A percentile compares a stretch with the other conserved stretches of the same genome.
Conservation (phyloP, 441 rosid genomes). For the Erodium chrysanthum region DNA sequence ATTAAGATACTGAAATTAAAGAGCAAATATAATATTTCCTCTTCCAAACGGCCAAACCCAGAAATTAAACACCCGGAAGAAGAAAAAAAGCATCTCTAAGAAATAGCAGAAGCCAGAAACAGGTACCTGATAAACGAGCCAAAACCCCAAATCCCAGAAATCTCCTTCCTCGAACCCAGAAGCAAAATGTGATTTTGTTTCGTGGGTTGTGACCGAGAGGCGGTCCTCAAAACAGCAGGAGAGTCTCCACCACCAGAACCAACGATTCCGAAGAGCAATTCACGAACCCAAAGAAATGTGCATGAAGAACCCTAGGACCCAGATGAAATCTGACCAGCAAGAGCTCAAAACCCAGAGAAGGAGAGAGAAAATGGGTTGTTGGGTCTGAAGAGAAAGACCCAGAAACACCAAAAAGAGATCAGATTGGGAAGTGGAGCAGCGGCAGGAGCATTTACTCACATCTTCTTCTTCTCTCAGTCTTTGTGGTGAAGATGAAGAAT, state of each 20-base stretch:
- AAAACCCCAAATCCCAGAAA: conserved; percentile 2
- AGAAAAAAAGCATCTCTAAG: background rate
- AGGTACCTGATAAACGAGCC: background rate
- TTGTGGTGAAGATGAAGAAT: background rate
- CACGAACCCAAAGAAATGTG: background rate
- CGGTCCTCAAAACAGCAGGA: background rate
- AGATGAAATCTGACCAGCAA: background rate
- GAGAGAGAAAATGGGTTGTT: background rate
- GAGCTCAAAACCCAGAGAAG: background rate
- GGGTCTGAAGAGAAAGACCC: background rate
- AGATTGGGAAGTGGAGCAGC: background rate
- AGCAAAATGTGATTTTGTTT: background rate
- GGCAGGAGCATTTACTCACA: background rate
- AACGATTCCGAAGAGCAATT: background rate
- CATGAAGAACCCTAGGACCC: background rate
- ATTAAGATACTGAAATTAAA: background rate
- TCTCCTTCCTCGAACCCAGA: background rate
- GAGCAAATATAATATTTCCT: background rate
- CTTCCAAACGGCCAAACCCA: background rate
- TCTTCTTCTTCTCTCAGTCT: background rate
- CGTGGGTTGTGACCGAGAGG: background rate
- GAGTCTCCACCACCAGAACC: background rate
- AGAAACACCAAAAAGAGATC: background rate
- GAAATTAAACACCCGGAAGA: background rate
- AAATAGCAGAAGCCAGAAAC: background rate